Conservation (phyloP, 176 grass and related monocot genomes). For the Pharus latifolius region DNA sequence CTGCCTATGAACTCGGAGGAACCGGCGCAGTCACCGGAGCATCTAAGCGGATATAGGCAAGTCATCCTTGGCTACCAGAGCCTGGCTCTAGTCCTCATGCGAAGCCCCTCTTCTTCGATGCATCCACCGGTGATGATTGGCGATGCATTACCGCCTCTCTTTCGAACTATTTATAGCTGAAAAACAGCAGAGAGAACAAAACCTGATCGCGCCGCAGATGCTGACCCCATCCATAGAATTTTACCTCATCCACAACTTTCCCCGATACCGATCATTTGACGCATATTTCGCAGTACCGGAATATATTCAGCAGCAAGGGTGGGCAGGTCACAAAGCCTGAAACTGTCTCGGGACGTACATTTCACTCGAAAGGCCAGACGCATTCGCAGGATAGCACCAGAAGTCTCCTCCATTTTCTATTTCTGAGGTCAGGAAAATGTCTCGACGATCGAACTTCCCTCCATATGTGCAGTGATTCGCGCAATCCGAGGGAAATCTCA, state of each 20-base stretch:
- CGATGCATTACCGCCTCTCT: too few species aligned
- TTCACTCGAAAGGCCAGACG: background rate
- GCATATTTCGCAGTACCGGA: background rate
- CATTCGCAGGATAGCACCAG: background rate
- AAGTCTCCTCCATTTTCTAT: background rate
- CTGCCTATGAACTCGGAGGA: too few species aligned
- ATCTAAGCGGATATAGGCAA: too few species aligned
- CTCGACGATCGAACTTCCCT: background rate
- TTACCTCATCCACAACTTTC: background rate
- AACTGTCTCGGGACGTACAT: background rate
- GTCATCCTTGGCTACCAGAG: too few species aligned
- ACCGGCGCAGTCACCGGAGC: too few species aligned
- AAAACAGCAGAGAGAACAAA: background rate
- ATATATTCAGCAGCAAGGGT: conserved; percentile 20
- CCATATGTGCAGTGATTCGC: background rate
- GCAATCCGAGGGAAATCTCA: conserved; percentile 23
- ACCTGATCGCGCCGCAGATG: background rate
- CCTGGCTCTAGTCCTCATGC: too few species aligned
- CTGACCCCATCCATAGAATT: background rate
- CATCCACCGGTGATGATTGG: too few species aligned
- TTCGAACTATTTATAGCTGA: conserved; percentile 12
- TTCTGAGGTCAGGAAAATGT: background rate
- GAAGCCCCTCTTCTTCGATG: too few species aligned
- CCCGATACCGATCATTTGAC: background rate
- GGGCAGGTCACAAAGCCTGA: background rate